Evolutionary conservation across 352 stramenopile genomes (phyloP).

Genomic region (Globisporangium rhizosaccharum): DNA sequence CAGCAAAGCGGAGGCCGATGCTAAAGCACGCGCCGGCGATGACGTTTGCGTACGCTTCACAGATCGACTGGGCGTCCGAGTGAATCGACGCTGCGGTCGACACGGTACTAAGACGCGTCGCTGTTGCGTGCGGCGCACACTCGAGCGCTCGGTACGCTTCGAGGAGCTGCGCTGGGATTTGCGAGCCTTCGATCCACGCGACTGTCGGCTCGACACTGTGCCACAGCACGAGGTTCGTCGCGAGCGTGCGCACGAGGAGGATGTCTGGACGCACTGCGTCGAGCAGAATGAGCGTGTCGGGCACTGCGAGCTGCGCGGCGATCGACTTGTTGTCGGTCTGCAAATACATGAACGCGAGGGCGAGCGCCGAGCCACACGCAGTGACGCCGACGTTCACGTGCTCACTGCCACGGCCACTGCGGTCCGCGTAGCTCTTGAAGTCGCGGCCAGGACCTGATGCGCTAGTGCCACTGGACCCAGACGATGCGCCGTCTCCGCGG

Average conservation of each 20-base stretch:
- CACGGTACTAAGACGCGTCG: not conserved
- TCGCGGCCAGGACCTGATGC: slow-evolving; percentile 55
- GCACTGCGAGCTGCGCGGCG: slow-evolving; percentile 83
- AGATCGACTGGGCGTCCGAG: slow-evolving; percentile 86
- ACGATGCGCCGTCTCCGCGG: slow-evolving; percentile 9
- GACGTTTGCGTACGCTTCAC: slow-evolving; percentile 94
- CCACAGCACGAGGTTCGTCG: slow-evolving; percentile 95
- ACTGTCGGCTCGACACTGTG: slow-evolving; percentile 83
- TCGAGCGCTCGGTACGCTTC: slow-evolving; percentile 40
- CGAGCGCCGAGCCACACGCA: slow-evolving; percentile 88
- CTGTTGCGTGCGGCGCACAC: too few relatives aligned
- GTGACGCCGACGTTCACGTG: slow-evolving; percentile 96
- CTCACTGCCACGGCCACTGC: slow-evolving; percentile 44
- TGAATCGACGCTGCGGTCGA: slow-evolving; percentile 17
- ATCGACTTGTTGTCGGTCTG: slow-evolving; percentile 88
- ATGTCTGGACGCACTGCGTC: slow-evolving; percentile 96
- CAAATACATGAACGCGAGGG: slow-evolving; percentile 96
- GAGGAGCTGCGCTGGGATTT: slow-evolving; percentile 53
- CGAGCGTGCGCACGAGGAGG: slow-evolving; percentile 91
- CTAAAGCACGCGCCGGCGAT: slow-evolving; percentile 93
- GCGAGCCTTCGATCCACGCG: slow-evolving; percentile 86
- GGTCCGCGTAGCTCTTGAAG: slow-evolving; percentile 21
- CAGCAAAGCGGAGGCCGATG: slow-evolving; percentile 93
- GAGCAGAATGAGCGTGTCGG: slow-evolving; percentile 93
- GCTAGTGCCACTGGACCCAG: slow-evolving; percentile 19